Conservation (phyloP, 1,284 basidiomycete genomes). For the Trichosporon ovoides region DNA sequence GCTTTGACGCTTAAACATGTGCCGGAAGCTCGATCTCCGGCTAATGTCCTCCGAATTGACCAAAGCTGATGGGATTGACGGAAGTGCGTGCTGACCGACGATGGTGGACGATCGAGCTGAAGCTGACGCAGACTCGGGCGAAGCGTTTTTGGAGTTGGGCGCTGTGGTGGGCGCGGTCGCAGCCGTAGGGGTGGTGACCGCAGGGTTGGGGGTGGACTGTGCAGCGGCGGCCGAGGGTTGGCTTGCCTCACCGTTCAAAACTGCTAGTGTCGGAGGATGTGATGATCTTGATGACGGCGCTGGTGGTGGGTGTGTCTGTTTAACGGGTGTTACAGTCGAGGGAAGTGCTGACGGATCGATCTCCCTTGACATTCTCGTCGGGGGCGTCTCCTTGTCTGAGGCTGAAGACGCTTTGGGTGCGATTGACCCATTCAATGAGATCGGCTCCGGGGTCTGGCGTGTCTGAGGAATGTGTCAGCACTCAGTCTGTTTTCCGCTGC, state of each 20-base stretch:
- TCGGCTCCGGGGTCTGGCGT: not conserved
- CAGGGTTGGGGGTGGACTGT: no score
- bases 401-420: not conserved
- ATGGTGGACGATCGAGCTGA: not conserved
- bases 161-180: not conserved
- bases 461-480: conserved; percentile 1
- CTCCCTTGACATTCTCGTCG: not conserved
- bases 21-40: not conserved
- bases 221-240: no score
- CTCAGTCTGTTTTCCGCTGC: no score
- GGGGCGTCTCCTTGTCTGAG: not conserved
- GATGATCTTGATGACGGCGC: not conserved
- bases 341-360: not conserved
- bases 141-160: not conserved
- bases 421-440: not conserved
- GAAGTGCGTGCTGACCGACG: not conserved
- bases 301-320: not conserved
- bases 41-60: not conserved
- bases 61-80: not conserved
- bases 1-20: not conserved
- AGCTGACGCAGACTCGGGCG: not conserved
- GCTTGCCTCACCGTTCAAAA: not conserved
- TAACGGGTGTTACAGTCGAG: not conserved
- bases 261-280: not conserved
- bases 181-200: not conserved